A percentile compares a stretch with the other conserved stretches of the same genome.
Evolutionary conservation across 1,139 yeast genomes (phyloP).

Genomic region (Wickerhamomyces sp.): DNA sequence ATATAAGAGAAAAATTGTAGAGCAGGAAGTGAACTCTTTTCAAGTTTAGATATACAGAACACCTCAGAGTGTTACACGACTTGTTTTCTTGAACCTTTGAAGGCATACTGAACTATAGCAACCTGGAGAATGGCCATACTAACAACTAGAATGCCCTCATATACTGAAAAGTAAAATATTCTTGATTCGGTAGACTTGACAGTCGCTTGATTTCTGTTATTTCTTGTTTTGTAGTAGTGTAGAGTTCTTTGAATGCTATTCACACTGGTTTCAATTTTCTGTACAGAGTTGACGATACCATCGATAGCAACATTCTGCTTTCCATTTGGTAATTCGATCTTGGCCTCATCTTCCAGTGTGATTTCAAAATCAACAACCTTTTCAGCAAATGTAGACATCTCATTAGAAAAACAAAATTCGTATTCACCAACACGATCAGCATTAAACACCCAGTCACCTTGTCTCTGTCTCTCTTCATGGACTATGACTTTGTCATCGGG

Average conservation of each 20-base stretch:
- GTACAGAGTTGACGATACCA: constrained; percentile 53
- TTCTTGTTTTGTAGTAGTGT: constrained; percentile 88
- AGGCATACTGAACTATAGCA: constrained; percentile 77
- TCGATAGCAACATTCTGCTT: constrained; percentile 43
- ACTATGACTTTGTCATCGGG: constrained; percentile 53
- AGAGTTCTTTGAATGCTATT: constrained; percentile 59
- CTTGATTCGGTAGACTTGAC: constrained; percentile 86
- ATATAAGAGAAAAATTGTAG: neutral
- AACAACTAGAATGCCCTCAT: constrained; percentile 77
- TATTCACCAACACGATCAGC: constrained; percentile 79
- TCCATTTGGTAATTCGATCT: constrained; percentile 57
- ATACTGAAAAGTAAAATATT: constrained; percentile 76
- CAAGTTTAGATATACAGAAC: neutral
- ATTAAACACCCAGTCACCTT: constrained; percentile 76
- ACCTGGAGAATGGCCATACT: constrained; percentile 86
- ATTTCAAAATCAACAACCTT: constrained; percentile 89
- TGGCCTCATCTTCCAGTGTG: constrained; percentile 54
- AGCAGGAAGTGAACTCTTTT: neutral
- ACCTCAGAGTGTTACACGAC: constrained; percentile 43
- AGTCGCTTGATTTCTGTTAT: constrained; percentile 86
- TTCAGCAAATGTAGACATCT: constrained; percentile 81
- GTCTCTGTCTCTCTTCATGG: constrained; percentile 60
- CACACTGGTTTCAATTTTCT: constrained; percentile 63
- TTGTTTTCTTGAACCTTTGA: constrained; percentile 80
- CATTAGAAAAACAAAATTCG: constrained; percentile 86